phyloP scores from a whole-genome alignment of 441 rosid genomes.

The Caryocar brasiliense region DNA sequence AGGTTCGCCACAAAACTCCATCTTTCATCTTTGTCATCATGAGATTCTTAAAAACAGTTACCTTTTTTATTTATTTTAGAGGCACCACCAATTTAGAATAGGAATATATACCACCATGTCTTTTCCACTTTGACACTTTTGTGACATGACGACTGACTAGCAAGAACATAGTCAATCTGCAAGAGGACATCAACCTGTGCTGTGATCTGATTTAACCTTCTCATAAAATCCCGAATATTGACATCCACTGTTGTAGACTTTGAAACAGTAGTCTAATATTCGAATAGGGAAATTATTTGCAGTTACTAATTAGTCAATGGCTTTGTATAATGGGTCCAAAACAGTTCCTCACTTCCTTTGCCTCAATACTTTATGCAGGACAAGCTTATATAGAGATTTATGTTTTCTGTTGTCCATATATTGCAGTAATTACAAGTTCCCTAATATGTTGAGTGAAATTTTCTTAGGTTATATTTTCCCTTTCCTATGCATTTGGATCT shows the following conservation, averaged over 20 bases:
- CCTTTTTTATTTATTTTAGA: constrained; percentile 20
- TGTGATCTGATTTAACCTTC: constrained; percentile 15
- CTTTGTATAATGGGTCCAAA: too few relatives aligned
- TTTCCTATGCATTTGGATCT: too few relatives aligned
- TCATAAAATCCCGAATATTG: neutral
- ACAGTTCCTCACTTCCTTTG: too few relatives aligned
- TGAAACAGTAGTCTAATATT: constrained; percentile 17
- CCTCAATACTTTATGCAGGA: too few relatives aligned
- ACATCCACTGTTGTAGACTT: constrained; percentile 16
- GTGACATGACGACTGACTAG: constrained; percentile 23
- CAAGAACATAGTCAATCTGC: constrained; percentile 23
- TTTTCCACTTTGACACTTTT: constrained; percentile 24
- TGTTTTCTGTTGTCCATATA: too few relatives aligned
- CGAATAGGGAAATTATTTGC: neutral
- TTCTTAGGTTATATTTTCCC: too few relatives aligned
- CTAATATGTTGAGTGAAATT: too few relatives aligned
- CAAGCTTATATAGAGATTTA: too few relatives aligned
- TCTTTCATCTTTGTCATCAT: constrained; percentile 49
- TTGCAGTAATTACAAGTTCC: too few relatives aligned
- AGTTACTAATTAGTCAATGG: too few relatives aligned
- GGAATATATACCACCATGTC: constrained; percentile 42
- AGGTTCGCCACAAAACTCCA: constrained; percentile 67
- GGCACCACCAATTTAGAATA: constrained; percentile 57
- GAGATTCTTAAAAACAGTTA: constrained; percentile 37
- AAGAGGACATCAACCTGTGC: constrained; percentile 31